Percentiles rank a stretch among this genome's conserved stretches.
phyloP scores from a whole-genome alignment of 164 flowering plant species.

The Tetrastigma voinierianum region DNA sequence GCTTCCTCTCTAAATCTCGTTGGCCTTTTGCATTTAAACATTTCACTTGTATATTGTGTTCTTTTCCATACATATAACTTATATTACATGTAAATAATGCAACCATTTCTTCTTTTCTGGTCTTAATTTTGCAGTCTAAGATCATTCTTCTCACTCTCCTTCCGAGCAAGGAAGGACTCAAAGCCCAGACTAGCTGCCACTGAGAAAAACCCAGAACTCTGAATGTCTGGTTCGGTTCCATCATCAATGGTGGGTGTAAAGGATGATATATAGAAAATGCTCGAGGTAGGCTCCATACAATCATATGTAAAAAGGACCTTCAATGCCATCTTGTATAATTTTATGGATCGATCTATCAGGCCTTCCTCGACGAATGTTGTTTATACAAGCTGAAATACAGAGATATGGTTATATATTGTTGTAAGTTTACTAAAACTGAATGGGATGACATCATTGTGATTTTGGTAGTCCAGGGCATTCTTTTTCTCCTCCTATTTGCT shows the following conservation, averaged over 20 bases:
- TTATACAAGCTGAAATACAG: too few species aligned
- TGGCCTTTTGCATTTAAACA: background rate
- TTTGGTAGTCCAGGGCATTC: constrained; percentile 29
- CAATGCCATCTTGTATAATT: constrained; percentile 13
- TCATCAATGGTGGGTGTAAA: constrained; percentile 17
- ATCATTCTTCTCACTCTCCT: constrained; percentile 92
- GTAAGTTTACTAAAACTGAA: constrained; percentile 17
- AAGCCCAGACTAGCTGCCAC: constrained; percentile 58
- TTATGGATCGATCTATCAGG: constrained; percentile 7
- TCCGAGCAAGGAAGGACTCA: constrained; percentile 95
- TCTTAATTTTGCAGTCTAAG: constrained; percentile 57
- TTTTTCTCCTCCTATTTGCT: constrained; percentile 13
- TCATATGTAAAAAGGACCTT: constrained; percentile 8
- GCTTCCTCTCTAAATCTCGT: background rate
- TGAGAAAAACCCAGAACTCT: background rate
- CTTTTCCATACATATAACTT: too few species aligned
- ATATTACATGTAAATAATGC: too few species aligned
- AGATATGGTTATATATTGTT: constrained; percentile 25
- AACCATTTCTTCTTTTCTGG: background rate
- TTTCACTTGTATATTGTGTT: background rate
- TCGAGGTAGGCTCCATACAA: constrained; percentile 26
- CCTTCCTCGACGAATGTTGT: too few species aligned
- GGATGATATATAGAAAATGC: constrained; percentile 16
- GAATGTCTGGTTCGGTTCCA: constrained; percentile 11
- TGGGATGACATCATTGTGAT: constrained; percentile 25